These are phyloP conservation scores for Neonectria sp. DNA, from an alignment of 2,329 filamentous ascomycete species.

Conservation along the genomic window DNA sequence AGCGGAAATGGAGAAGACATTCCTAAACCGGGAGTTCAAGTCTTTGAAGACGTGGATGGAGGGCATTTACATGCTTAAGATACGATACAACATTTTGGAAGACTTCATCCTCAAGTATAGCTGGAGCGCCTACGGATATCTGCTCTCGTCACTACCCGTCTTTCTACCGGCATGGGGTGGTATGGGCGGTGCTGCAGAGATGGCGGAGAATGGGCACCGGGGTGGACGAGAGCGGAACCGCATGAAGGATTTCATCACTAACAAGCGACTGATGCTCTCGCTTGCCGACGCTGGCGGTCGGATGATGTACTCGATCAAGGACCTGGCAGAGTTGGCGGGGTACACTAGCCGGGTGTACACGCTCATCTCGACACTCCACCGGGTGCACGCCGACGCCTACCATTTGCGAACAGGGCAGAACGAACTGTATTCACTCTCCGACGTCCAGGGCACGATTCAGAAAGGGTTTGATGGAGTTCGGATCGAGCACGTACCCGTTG, in stretches of 20 bases:
- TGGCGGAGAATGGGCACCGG: constrained; percentile 65
- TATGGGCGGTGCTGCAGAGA: constrained; percentile 80
- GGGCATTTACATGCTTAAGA: constrained; percentile 96
- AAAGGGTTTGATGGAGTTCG: constrained; percentile 96
- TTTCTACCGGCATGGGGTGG: constrained; percentile 97
- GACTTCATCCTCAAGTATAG: constrained; percentile 99
- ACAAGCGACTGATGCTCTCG: constrained; percentile 98
- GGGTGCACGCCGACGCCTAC: constrained; percentile 93
- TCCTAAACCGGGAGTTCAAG: constrained; percentile 92
- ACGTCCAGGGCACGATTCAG: constrained; percentile 94
- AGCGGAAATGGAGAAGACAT: constrained; percentile 93
- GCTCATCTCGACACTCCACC: constrained; percentile 92
- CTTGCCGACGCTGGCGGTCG: constrained; percentile 95
- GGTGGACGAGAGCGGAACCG: constrained; percentile 82
- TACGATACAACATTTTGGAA: constrained; percentile 98
- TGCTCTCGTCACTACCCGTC: constrained; percentile 92
- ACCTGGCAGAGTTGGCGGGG: constrained; percentile 93
- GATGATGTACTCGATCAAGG: constrained; percentile 99
- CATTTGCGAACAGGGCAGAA: constrained; percentile 75
- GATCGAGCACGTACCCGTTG: constrained; percentile 92
- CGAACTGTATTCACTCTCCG: constrained; percentile 90
- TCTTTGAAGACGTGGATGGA: constrained; percentile 98
- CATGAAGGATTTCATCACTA: constrained; percentile 99
- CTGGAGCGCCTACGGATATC: constrained; percentile 97
- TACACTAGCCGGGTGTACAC: constrained; percentile 98